Conservation (phyloP, 2,329 filamentous ascomycete species). For the Xylariaceae sp. region DNA sequence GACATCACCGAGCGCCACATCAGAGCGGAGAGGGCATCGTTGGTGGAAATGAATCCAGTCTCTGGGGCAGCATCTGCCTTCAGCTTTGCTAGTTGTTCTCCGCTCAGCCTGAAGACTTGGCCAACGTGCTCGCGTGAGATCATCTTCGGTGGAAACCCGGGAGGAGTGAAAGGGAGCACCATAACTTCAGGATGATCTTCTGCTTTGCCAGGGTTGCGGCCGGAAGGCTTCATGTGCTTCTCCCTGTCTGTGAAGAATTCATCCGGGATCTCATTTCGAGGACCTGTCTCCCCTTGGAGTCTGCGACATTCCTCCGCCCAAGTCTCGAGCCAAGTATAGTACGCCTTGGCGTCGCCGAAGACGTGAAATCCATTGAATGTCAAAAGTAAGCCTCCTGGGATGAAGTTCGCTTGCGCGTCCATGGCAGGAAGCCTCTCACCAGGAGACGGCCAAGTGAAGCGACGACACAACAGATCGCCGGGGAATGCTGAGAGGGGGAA, state of each 20-base stretch:
- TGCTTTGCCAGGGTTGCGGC: conserved; percentile 23
- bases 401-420: conserved; percentile 30
- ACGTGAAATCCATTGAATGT: conserved; percentile 30
- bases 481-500: conserved; percentile 25
- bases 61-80: conserved; percentile 31
- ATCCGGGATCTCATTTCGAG: conserved; percentile 24
- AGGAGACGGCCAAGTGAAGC: conserved; percentile 24
- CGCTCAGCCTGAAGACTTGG: conserved; percentile 32
- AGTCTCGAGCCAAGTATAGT: conserved; percentile 29
- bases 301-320: conserved; percentile 35
- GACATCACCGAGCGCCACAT: conserved; percentile 33
- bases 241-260: conserved; percentile 29
- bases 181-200: conserved; percentile 32
- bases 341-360: conserved; percentile 32
- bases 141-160: conserved; percentile 31
- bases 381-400: conserved; percentile 28
- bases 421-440: conserved; percentile 19
- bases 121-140: conserved; percentile 28
- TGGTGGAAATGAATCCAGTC: conserved; percentile 28
- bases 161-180: conserved; percentile 27
- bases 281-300: conserved; percentile 24
- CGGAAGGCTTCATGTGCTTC: conserved; percentile 27
- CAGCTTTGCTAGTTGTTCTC: conserved; percentile 25
- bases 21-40: conserved; percentile 34
- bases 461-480: conserved; percentile 22